A percentile compares a stretch with the other conserved stretches of the same genome.
Evolutionary conservation across 202 grass and related monocot species (phyloP).

Genomic region (Digitaria exilis): DNA sequence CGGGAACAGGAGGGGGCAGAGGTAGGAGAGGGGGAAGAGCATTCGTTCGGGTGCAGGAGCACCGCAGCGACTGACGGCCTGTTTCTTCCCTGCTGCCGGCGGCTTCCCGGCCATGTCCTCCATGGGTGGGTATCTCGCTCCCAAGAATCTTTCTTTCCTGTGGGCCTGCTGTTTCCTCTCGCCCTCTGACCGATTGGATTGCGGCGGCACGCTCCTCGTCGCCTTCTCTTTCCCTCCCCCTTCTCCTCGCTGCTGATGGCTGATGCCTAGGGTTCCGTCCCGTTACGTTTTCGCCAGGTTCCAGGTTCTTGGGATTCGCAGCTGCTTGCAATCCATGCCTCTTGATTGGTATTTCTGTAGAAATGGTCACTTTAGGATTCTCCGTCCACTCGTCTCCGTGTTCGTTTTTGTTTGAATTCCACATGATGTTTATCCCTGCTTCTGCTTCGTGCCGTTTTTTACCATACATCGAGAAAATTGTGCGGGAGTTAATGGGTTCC

Average conservation of each 20-base stretch:
- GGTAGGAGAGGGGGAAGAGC: not conserved
- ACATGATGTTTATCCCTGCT: not conserved
- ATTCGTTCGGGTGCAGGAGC: slow-evolving; percentile 6
- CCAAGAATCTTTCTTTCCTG: not conserved
- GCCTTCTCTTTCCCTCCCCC: not conserved
- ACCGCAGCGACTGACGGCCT: not conserved
- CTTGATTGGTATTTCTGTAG: not conserved
- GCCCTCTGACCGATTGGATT: not conserved
- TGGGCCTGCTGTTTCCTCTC: not conserved
- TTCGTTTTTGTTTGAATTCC: not conserved
- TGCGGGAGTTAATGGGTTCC: slow-evolving; percentile 38
- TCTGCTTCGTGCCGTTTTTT: not conserved
- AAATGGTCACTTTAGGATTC: not conserved
- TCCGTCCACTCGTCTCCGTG: not conserved
- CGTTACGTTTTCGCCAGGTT: not conserved
- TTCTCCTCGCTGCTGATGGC: too few relatives aligned
- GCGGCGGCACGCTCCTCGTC: not conserved
- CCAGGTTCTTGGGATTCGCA: not conserved
- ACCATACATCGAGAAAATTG: not conserved
- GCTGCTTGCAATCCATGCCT: not conserved
- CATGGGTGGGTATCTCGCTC: slow-evolving; percentile 41
- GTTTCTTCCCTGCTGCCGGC: not conserved
- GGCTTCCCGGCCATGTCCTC: slow-evolving; percentile 40
- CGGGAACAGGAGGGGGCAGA: not conserved
- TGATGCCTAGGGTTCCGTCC: slow-evolving; percentile 16